Percentiles rank a stretch among this genome's conserved stretches.
phyloP scores from a whole-genome alignment of 805 yeast species.

The Wilhelminamyces savonicus region DNA sequence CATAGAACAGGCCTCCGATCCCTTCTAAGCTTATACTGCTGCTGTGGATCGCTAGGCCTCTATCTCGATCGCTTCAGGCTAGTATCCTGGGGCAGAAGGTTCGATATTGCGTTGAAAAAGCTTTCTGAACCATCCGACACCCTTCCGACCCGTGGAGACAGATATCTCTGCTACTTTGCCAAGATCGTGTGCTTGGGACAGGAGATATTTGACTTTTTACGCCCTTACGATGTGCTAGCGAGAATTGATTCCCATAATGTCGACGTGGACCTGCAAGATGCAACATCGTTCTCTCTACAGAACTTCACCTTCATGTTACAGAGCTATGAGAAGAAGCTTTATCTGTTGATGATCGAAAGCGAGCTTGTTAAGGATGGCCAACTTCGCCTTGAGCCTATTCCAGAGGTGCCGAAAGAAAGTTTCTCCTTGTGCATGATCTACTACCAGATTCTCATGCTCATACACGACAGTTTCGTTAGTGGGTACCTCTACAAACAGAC shows the following conservation, averaged over 20 bases:
- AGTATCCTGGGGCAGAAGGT: slow-evolving; percentile 42
- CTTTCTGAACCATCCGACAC: slow-evolving; percentile 7
- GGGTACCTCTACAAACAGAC: slow-evolving; percentile 14
- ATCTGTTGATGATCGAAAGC: slow-evolving; percentile 33
- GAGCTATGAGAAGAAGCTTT: slow-evolving; percentile 35
- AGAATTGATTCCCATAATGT: no score
- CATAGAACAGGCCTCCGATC: slow-evolving; percentile 30
- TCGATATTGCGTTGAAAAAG: slow-evolving; percentile 25
- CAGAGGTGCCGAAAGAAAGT: slow-evolving; percentile 26
- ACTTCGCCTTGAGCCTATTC: slow-evolving; percentile 3
- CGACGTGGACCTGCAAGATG: no score
- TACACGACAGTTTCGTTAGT: slow-evolving; percentile 48
- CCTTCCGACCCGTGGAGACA: slow-evolving; percentile 29
- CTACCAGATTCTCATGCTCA: slow-evolving; percentile 44
- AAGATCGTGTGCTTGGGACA: slow-evolving; percentile 44
- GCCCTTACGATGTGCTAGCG: no score
- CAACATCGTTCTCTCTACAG: no score
- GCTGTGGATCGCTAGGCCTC: slow-evolving; percentile 46
- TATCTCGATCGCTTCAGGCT: slow-evolving; percentile 46
- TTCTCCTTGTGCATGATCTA: slow-evolving; percentile 39
- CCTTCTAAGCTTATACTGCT: slow-evolving; percentile 42
- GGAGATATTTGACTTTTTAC: slow-evolving; percentile 38
- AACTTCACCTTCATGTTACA: slow-evolving; percentile 15
- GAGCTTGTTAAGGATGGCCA: slow-evolving; percentile 22
- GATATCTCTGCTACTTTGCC: slow-evolving; percentile 39